Evolutionary conservation across 768 basidiomycete species (phyloP).

Genomic region (Phlebiopsis flavidoalba): DNA sequence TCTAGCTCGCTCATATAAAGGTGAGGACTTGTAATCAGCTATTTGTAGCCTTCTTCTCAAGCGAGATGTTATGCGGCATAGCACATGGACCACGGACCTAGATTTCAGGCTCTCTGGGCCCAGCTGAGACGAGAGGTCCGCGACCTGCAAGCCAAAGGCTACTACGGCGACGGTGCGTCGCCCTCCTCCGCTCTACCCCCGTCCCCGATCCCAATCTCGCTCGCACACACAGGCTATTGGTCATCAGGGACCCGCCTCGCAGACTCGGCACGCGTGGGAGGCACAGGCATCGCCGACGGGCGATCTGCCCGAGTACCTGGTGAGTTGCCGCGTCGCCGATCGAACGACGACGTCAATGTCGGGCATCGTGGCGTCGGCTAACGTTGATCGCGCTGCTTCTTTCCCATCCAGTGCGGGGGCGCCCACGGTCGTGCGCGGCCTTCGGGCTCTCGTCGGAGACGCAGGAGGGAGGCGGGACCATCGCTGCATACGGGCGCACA

Average conservation of each 20-base stretch:
- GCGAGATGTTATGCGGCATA: too few species aligned
- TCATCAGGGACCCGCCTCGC: conserved; percentile 68
- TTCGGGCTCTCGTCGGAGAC: conserved; percentile 35
- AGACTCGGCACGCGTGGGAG: conserved; percentile 53
- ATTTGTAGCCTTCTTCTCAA: too few species aligned
- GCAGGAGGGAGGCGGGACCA: conserved; percentile 39
- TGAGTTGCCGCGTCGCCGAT: conserved; percentile 25
- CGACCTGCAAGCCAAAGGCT: conserved; percentile 66
- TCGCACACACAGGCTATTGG: conserved; percentile 59
- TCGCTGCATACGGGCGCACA: conserved; percentile 57
- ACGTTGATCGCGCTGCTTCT: neutral
- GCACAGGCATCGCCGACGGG: conserved; percentile 44
- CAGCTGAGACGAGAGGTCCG: conserved; percentile 61
- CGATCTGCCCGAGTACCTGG: conserved; percentile 77
- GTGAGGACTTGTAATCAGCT: conserved; percentile 28
- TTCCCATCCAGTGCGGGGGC: conserved; percentile 65
- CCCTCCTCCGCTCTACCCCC: neutral
- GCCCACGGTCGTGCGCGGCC: conserved; percentile 63
- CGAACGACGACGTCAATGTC: neutral
- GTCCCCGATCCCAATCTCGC: neutral
- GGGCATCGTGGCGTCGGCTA: neutral
- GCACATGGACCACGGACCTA: conserved; percentile 79
- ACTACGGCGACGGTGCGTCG: conserved; percentile 72
- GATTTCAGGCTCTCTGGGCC: conserved; percentile 72
- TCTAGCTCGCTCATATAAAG: conserved; percentile 78